Base-by-base conservation (phyloP, 1,139 yeast species). In the Hyphopichia khmerensis region DNA sequence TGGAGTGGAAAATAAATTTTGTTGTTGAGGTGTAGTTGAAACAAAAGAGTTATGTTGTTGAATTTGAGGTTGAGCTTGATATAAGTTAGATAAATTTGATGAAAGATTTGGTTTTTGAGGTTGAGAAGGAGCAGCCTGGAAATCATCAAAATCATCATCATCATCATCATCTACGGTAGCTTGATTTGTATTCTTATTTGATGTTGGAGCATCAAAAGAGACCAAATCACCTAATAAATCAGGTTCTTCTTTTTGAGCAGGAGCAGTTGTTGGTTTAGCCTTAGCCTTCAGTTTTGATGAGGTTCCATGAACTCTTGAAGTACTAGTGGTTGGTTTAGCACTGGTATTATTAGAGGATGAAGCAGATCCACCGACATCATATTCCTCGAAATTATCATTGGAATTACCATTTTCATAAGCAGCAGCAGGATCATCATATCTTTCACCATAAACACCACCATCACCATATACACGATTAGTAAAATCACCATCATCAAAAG, bases 111-210 rank as follows among this genome's bases (percentile, higher is more conserved):
- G 66, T 44, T 58, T 60, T 43, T 53, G 62, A 36, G 58, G 64
- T 49, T 51, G 72, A 60, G 80, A 44, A 18, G 77, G 78, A 4
- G 96, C 96, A 42, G 87, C 82, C 64, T 91, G 97, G 76, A 91
- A 91, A 53, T 93, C 98, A 51, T 88, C 96, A 64, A 91, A 91
- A 35, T 91, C 98, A 53, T 90, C 97, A 50, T 86, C 95, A 36
- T 83, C 87, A 17, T 72, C 82, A 2, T 55, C 64, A 11, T 48
- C 52, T 18, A 35, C 50, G 23, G 56, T 49, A 19, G 54, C 50
- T 15, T 52, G 48, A 35, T 43, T 23, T 43, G 49, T 26, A 26
- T 26, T 26, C 4, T 26, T 26, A 26, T 4, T 26, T 11, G 29
- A 8, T 4, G 61, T 48, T 13, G 59, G 49, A 30, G 65, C 74